These are phyloP conservation scores for Baudoinia panamericana DNA, from an alignment of 495 filamentous ascomycete genomes.

Conservation along the genomic window DNA sequence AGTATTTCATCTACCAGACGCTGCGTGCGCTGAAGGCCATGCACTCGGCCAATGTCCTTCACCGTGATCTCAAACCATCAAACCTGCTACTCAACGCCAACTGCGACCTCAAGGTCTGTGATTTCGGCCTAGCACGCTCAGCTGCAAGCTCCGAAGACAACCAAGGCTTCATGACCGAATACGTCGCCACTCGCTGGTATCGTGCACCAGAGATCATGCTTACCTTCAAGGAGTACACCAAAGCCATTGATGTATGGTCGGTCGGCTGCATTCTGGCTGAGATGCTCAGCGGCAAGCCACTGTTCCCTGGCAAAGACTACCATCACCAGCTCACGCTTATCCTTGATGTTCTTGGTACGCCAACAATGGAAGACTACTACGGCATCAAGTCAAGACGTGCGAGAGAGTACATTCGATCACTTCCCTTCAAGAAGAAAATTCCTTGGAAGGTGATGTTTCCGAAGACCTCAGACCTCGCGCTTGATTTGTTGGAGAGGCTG, in stretches of 20 bases:
- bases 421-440: conserved; percentile 99
- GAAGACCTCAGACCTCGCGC: conserved; percentile 83
- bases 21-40: conserved; percentile 87
- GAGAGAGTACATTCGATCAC: conserved; percentile 94
- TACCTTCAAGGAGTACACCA: conserved; percentile 99
- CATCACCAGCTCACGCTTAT: conserved; percentile 98
- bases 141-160: conserved; percentile 97
- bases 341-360: conserved; percentile 92
- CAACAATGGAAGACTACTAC: conserved; percentile 99
- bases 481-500: conserved; percentile 89
- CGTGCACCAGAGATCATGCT: conserved; percentile 98
- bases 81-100: conserved; percentile 97
- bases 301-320: conserved; percentile 99
- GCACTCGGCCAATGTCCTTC: conserved; percentile 93
- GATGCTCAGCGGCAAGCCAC: conserved; percentile 96
- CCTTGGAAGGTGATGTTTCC: conserved; percentile 96
- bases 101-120: conserved; percentile 97
- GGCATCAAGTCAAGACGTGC: conserved; percentile 98
- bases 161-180: conserved; percentile 98
- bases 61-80: conserved; percentile 92
- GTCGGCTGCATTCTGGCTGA: conserved; percentile 99
- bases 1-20: conserved; percentile 41
- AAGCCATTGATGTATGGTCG: conserved; percentile 99
- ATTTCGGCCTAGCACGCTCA: conserved; percentile 90
- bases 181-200: conserved; percentile 97